Base-by-base conservation (phyloP, 2,329 filamentous ascomycete species). In the Raffaelea albimanens region DNA sequence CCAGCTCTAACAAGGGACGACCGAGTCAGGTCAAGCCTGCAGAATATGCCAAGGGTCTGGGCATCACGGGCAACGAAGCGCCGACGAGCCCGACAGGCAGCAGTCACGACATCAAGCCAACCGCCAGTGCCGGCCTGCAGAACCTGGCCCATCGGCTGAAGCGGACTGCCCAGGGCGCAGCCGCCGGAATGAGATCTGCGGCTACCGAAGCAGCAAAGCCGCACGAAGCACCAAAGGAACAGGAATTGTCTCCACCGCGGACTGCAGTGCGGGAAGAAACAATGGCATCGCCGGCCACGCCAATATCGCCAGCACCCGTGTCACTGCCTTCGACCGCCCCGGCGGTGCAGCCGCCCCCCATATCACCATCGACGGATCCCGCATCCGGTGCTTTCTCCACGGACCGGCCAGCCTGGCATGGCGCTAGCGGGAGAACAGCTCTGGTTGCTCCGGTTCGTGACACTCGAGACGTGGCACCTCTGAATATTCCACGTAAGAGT, bases 401-500 rank as follows among this genome's bases (percentile, higher is more conserved):
- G 22, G 67, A 59, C 45, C 69, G 72, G 20, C 78, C 80, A 5
- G 72, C 80, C 49, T 89, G 85, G 85, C 82, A 81, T 56, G 85
- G 85, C 18, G 79, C 80, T 34, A 87, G 81, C 59, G 85, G 85
- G 23, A 77, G 85, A 53, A 73, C 73, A 39, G 69, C 76, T 33
- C 70, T 87, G 48, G 74, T 85, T 31, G 72, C 74, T 40, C 80
- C 83, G 3, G 73, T 87, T 34, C 73, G 70, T 57, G 82, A 87
- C 58, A 76, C 78, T 33, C 67, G 67, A 39, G 66, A 69, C 50
- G 74, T 73, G 14, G 65, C 73, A 49, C 76, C 80, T n/a, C 63
- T 84, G 39, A 73, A 66, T 51, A 67, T 83, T 47, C 72, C 75
- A 16, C 67, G 67, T 39, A 78, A 69, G 59, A 72, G 63, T 57